Conservation (phyloP, 106 monocot genomes). For the Acorus gramineus region DNA sequence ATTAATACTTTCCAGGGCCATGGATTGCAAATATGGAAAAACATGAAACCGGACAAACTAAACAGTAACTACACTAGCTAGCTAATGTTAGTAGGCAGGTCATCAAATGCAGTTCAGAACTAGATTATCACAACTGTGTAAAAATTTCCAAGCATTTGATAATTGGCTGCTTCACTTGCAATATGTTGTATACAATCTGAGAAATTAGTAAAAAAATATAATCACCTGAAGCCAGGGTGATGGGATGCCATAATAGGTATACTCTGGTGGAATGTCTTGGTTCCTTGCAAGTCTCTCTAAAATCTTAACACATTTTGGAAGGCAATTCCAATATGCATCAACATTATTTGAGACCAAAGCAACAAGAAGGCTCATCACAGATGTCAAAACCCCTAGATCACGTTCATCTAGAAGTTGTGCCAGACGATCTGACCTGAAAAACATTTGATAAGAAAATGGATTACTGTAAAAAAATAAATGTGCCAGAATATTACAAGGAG, state of each 20-base stretch:
- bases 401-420: conserved; percentile 97
- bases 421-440: conserved; percentile 89
- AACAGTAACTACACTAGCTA: too few species aligned
- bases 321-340: conserved; percentile 97
- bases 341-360: conserved; percentile 78
- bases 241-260: conserved; percentile 98
- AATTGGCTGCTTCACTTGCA: too few species aligned
- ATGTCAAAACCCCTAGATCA: conserved; percentile 91
- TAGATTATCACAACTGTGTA: too few species aligned
- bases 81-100: too few species aligned
- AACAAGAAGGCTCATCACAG: conserved; percentile 97
- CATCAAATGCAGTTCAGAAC: too few species aligned
- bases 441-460: neutral
- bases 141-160: too few species aligned
- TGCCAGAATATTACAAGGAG: neutral
- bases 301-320: conserved; percentile 95
- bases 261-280: conserved; percentile 92
- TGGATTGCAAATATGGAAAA: too few species aligned
- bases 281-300: conserved; percentile 84
- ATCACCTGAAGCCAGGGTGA: conserved; percentile 99
- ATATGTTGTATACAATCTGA: too few species aligned
- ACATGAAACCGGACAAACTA: too few species aligned
- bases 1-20: too few species aligned
- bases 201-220: neutral
- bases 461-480: neutral